These are phyloP conservation scores for Quercus berberidifolia DNA, from an alignment of 306 rosid species.

Conservation along the genomic window DNA sequence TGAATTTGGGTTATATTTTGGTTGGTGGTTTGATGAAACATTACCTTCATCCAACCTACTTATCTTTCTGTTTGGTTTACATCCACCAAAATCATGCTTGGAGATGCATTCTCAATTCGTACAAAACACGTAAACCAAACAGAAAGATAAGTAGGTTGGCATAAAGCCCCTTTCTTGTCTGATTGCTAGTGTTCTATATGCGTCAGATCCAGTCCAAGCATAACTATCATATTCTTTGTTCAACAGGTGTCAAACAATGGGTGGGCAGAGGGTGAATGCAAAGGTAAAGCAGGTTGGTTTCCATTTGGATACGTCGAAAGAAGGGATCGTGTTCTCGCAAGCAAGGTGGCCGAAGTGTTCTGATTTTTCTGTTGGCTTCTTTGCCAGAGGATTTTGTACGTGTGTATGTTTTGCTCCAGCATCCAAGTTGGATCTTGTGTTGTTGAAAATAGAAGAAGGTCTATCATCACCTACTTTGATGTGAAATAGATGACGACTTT, in stretches of 20 bases:
- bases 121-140: neutral
- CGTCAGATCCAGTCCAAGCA: constrained; percentile 6
- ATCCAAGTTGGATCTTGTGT: constrained; percentile 27
- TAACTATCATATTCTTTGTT: constrained; percentile 1
- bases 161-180: neutral
- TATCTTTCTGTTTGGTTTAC: neutral
- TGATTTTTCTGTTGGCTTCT: constrained; percentile 40
- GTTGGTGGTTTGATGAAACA: neutral
- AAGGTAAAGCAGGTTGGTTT: constrained; percentile 97
- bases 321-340: constrained; percentile 88
- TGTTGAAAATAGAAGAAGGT: constrained; percentile 19
- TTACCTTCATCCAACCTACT: neutral
- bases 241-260: constrained; percentile 83
- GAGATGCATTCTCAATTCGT: neutral
- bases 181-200: neutral
- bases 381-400: constrained; percentile 35
- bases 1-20: neutral
- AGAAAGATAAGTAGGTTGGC: no score
- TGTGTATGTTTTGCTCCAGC: constrained; percentile 28
- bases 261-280: constrained; percentile 99
- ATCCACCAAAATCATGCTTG: neutral
- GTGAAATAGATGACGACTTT: constrained; percentile 32
- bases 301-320: constrained; percentile 88
- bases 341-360: constrained; percentile 94
- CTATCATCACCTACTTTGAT: constrained; percentile 4